Evolutionary conservation across 345 rosid species (phyloP).

Genomic region (Mercurialis annua): DNA sequence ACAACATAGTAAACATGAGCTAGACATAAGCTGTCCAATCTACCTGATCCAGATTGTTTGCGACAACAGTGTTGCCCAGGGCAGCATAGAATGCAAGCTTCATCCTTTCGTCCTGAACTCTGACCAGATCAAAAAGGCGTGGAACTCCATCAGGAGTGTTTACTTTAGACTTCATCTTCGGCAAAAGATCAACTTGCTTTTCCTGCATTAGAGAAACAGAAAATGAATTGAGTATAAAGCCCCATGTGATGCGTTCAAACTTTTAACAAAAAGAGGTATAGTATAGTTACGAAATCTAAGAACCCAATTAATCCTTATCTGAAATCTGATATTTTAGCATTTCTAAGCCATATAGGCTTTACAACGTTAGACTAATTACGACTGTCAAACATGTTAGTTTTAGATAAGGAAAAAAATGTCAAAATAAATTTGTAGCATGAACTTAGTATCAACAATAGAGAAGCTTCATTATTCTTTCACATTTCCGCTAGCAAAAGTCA

Average conservation of each 20-base stretch:
- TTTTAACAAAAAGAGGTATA: not conserved
- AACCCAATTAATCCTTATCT: not conserved
- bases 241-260: not conserved
- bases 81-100: slow-evolving; percentile 91
- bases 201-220: slow-evolving; percentile 50
- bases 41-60: slow-evolving; percentile 94
- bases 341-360: no score
- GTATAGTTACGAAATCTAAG: not conserved
- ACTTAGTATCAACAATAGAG: not conserved
- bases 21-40: slow-evolving; percentile 3
- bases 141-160: slow-evolving; percentile 87
- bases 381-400: not conserved
- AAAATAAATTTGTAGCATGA: not conserved
- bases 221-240: slow-evolving; percentile 5
- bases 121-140: slow-evolving; percentile 85
- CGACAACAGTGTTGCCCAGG: slow-evolving; percentile 77
- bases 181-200: slow-evolving; percentile 63
- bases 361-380: not conserved
- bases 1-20: not conserved
- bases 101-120: slow-evolving; percentile 85
- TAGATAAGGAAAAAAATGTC: no score
- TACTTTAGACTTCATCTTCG: slow-evolving; percentile 58
- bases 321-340: not conserved
- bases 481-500: not conserved
- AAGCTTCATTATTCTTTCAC: not conserved